These are phyloP conservation scores for Knoxia roxburghii DNA, from an alignment of 257 asterid genomes.

Conservation along the genomic window DNA sequence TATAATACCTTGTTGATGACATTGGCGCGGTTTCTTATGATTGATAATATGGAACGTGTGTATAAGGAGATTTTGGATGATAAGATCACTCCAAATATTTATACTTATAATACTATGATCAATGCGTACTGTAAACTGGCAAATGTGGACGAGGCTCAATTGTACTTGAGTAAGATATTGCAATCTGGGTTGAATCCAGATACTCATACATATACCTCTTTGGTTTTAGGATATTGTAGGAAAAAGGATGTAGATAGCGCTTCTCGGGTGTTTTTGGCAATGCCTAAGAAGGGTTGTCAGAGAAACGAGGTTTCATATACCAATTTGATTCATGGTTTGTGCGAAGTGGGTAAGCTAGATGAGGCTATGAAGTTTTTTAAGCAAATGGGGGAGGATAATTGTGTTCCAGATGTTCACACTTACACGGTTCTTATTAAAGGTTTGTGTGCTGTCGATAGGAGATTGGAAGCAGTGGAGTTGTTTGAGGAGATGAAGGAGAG, in stretches of 20 bases:
- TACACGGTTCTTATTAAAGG: constrained; percentile 67
- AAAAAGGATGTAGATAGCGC: constrained; percentile 53
- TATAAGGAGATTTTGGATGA: constrained; percentile 57
- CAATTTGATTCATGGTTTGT: constrained; percentile 65
- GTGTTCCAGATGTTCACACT: constrained; percentile 57
- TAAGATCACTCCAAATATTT: constrained; percentile 55
- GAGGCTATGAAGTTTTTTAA: constrained; percentile 44
- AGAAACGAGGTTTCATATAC: constrained; percentile 68
- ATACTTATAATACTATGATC: constrained; percentile 67
- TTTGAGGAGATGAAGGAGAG: constrained; percentile 65
- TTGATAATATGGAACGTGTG: constrained; percentile 54
- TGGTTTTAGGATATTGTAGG: constrained; percentile 72
- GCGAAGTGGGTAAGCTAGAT: constrained; percentile 48
- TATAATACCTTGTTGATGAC: constrained; percentile 58
- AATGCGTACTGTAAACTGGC: constrained; percentile 67
- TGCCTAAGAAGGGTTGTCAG: constrained; percentile 51
- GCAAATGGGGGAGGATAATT: constrained; percentile 52
- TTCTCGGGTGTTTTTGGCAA: constrained; percentile 32
- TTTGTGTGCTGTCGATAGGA: constrained; percentile 46
- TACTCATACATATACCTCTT: constrained; percentile 66
- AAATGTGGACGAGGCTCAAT: constrained; percentile 48
- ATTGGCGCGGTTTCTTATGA: constrained; percentile 46
- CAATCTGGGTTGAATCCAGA: constrained; percentile 64
- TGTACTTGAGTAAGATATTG: constrained; percentile 47
- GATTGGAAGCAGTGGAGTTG: constrained; percentile 49